A percentile compares a stretch with the other conserved stretches of the same genome.
These are phyloP conservation scores for Westerdykella aurantiaca DNA, from an alignment of 2,329 filamentous ascomycete species.

Conservation along the genomic window DNA sequence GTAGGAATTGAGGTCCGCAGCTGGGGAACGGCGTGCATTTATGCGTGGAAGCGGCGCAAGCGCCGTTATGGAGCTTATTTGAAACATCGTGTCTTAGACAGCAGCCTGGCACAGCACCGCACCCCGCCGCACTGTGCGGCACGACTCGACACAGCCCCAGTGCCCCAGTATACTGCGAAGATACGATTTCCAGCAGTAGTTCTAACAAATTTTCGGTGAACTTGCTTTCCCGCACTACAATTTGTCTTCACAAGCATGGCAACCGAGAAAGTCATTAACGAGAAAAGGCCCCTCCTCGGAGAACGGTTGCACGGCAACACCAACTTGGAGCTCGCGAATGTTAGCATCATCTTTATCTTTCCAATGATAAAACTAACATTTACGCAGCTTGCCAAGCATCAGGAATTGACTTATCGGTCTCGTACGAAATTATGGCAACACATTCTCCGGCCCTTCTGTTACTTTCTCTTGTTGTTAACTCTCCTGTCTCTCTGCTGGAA, in stretches of 20 bases:
- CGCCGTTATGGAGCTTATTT: neutral
- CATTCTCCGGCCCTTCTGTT: too few relatives aligned
- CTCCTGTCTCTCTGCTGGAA: too few relatives aligned
- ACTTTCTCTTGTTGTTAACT: too few relatives aligned
- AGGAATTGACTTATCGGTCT: neutral
- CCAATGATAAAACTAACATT: slow-evolving; percentile 1
- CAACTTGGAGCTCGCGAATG: slow-evolving; percentile 1
- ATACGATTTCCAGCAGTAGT: too few relatives aligned
- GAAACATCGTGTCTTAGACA: neutral
- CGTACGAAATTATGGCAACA: neutral
- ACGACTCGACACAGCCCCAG: too few relatives aligned
- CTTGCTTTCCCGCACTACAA: neutral
- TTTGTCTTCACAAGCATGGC: neutral
- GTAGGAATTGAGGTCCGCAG: too few relatives aligned
- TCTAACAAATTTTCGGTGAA: too few relatives aligned
- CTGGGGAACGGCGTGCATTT: too few relatives aligned
- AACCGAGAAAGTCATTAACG: neutral
- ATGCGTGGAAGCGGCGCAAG: neutral
- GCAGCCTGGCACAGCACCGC: neutral
- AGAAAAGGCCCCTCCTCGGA: neutral
- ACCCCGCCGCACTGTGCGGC: neutral
- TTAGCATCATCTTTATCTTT: neutral
- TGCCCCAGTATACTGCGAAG: too few relatives aligned
- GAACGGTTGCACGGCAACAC: neutral
- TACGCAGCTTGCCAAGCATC: neutral